Conservation (phyloP, 148 eudicot species). For the Fagopyrum homotropicum region DNA sequence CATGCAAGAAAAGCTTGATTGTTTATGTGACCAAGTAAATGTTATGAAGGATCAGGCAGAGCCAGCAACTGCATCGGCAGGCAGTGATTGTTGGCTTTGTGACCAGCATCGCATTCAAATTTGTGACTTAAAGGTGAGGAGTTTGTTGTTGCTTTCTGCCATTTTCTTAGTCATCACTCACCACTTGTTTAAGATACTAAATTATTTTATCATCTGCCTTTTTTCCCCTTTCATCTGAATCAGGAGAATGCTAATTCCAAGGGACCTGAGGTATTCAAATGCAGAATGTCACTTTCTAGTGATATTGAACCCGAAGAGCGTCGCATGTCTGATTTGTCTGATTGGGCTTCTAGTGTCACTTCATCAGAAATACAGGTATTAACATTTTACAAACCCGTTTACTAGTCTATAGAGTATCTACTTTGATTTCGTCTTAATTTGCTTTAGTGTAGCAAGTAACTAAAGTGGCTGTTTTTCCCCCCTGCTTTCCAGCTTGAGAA, state of each 20-base stretch:
- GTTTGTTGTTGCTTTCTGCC: not conserved
- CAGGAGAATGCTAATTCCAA: slow-evolving; percentile 32
- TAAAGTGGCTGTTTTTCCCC: not conserved
- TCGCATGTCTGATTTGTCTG: slow-evolving; percentile 94
- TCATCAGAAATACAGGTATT: slow-evolving; percentile 70
- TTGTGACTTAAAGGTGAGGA: slow-evolving; percentile 32
- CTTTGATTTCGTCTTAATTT: not conserved
- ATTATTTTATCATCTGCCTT: not conserved
- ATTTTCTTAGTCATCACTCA: not conserved
- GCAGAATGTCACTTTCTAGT: slow-evolving; percentile 25
- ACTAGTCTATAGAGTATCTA: not conserved
- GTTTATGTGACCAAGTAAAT: slow-evolving; percentile 61
- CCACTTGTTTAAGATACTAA: not conserved
- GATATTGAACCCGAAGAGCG: slow-evolving; percentile 74
- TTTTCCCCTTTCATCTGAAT: not conserved
- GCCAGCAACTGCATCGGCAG: slow-evolving; percentile 16
- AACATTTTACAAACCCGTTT: not conserved
- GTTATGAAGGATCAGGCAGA: slow-evolving; percentile 50
- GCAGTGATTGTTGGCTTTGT: slow-evolving; percentile 52
- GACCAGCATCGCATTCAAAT: slow-evolving; percentile 42
- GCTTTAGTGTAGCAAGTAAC: not conserved
- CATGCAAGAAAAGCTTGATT: slow-evolving; percentile 89
- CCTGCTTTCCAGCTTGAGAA: slow-evolving; percentile 43
- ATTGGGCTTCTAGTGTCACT: slow-evolving; percentile 75
- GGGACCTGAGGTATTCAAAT: slow-evolving; percentile 32